Percentiles rank a stretch among this genome's conserved stretches.
Evolutionary conservation across 1,284 basidiomycete genomes (phyloP).

Genomic region (Polyporus tsugae): DNA sequence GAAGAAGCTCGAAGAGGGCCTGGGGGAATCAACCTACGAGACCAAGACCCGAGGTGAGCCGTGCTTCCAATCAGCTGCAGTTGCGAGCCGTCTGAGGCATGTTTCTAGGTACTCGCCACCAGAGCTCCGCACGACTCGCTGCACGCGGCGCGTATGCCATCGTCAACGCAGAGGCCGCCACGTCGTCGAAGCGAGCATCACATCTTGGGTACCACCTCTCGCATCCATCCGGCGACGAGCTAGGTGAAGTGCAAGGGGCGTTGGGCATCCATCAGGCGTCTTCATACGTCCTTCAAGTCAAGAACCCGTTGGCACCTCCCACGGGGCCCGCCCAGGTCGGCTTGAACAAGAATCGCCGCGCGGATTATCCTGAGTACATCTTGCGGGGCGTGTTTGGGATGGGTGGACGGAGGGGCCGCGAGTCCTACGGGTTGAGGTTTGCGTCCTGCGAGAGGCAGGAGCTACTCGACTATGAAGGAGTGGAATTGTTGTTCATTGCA

Average conservation of each 20-base stretch:
- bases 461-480: conserved; percentile 63
- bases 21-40: conserved; percentile 65
- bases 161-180: conserved; percentile 55
- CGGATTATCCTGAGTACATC: conserved; percentile 55
- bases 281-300: conserved; percentile 63
- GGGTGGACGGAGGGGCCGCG: conserved; percentile 49
- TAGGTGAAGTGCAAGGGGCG: conserved; percentile 59
- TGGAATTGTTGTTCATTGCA: conserved; percentile 68
- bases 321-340: conserved; percentile 45
- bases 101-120: conserved; percentile 57
- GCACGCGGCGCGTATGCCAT: conserved; percentile 72
- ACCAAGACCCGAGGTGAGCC: conserved; percentile 66
- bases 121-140: conserved; percentile 62
- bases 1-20: conserved; percentile 54
- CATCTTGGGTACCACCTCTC: conserved; percentile 68
- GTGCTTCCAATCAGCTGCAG: background rate
- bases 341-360: conserved; percentile 46
- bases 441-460: conserved; percentile 61
- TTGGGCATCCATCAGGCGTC: conserved; percentile 59
- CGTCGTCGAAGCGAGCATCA: conserved; percentile 56
- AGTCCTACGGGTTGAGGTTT: conserved; percentile 58
- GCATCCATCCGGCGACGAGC: conserved; percentile 52
- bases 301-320: conserved; percentile 61
- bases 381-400: conserved; percentile 59
- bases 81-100: background rate